Evolutionary conservation across 306 rosid genomes (phyloP), one percentile per base, ranked within the genome.

Genomic region (Cucumis cinereus): DNA sequence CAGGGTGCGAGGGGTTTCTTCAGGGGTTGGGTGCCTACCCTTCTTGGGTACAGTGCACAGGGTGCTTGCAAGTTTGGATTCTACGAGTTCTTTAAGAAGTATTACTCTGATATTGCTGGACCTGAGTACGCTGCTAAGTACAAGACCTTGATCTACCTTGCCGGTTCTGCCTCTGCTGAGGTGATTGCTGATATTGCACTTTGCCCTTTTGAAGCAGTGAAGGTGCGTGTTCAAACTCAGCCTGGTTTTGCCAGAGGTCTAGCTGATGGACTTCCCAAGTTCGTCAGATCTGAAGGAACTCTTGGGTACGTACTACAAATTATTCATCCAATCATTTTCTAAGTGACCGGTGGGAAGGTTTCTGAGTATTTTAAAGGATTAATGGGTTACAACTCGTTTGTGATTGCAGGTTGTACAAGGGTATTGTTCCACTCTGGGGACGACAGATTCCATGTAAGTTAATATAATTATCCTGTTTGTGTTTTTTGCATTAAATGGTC

Each of bases 151-250:
- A 89, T 93, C 83, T 93, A 93, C 85, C 97, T 93, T 80, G 98
- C 98, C 63, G 96, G 97, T 77, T 93, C 98, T 4, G 98, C 98
- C 14, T 93, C 98, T 67, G 98, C 98, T 0, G 98, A 93, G 91
- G 84, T 93, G 57, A 93, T 93, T 76, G 98, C 98, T 0, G 98
- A 91, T 78, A 0, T 93, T 82, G 98, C 92, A 0, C 96, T 93
- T 63, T 93, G 98, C 89, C 98, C 98, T 41, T 83, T 93, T 0
- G 98, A 93, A 84, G 98, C 98, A 3, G 98, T 93, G 75, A 93
- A 93, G 85, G 98, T 93, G 55, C 92, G 98, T n/a, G 98, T 93
- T 15, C 98, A 93, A 79, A 93, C 98, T 17, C 98, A 91, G 83
- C 97, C 98, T 76, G 97, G 98, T 71, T 93, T 93, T 68, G 98